Conservation (phyloP, 306 rosid genomes). For the Benincasa hispida region DNA sequence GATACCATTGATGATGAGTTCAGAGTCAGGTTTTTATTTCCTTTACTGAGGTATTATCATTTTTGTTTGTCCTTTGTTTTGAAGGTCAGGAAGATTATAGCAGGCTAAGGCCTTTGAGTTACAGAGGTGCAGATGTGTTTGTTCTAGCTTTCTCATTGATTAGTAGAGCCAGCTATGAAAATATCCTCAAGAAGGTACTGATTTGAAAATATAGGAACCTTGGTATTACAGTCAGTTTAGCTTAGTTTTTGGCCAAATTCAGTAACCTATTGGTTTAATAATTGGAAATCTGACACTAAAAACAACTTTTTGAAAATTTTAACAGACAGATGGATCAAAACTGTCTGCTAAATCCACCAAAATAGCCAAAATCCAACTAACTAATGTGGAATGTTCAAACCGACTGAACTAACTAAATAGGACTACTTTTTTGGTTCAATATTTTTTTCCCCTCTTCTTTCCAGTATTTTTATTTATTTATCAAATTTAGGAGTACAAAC, state of each 20-base stretch:
- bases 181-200: conserved; percentile 86
- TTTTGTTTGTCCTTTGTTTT: conserved; percentile 10
- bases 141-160: conserved; percentile 86
- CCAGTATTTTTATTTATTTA: neutral
- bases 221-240: neutral
- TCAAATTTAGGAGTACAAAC: too few relatives aligned
- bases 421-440: neutral
- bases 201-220: neutral
- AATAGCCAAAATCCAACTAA: neutral
- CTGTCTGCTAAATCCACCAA: neutral
- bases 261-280: neutral
- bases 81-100: conserved; percentile 97
- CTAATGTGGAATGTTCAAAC: neutral
- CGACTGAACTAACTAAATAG: neutral
- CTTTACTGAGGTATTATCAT: neutral
- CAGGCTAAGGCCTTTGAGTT: conserved; percentile 96
- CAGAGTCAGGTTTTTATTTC: neutral
- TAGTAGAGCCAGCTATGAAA: conserved; percentile 94
- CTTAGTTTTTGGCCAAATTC: neutral
- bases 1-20: neutral
- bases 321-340: neutral
- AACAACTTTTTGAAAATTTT: neutral
- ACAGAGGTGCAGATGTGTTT: conserved; percentile 95
- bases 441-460: neutral
- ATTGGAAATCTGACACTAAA: neutral